phyloP scores from a whole-genome alignment of 345 rosid species.

The Pistacia atlantica region DNA sequence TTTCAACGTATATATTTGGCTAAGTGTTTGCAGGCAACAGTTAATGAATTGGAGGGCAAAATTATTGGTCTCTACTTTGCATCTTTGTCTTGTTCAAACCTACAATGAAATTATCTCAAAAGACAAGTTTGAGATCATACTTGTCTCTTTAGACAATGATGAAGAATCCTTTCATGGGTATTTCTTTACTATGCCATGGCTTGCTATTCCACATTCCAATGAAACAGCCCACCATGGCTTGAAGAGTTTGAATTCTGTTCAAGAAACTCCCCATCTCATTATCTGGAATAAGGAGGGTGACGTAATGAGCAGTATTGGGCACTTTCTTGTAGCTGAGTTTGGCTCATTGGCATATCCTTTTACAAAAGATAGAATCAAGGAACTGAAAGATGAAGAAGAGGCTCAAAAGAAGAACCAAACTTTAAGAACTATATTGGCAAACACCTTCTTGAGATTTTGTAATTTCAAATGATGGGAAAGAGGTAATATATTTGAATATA shows the following conservation, averaged over 20 bases:
- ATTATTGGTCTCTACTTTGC: constrained; percentile 27
- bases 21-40: constrained; percentile 10
- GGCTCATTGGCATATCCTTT: constrained; percentile 27
- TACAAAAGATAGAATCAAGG: constrained; percentile 27
- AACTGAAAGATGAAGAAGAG: constrained; percentile 32
- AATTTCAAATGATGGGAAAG: constrained; percentile 25
- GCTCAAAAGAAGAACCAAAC: constrained; percentile 25
- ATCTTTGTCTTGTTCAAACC: neutral
- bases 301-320: constrained; percentile 19
- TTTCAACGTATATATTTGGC: too few species aligned
- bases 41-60: constrained; percentile 30
- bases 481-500: constrained; percentile 12
- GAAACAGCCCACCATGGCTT: constrained; percentile 9
- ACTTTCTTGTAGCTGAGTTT: constrained; percentile 21
- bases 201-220: constrained; percentile 25
- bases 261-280: constrained; percentile 24
- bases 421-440: constrained; percentile 27
- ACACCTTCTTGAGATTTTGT: constrained; percentile 25
- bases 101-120: constrained; percentile 20
- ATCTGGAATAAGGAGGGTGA: constrained; percentile 28
- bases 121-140: constrained; percentile 28
- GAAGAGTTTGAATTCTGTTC: constrained; percentile 18
- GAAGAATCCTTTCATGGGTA: constrained; percentile 11
- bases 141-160: constrained; percentile 22
- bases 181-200: constrained; percentile 29